Conservation (phyloP, 2,329 filamentous ascomycete genomes). For the Colletotrichum euphorbiae region DNA sequence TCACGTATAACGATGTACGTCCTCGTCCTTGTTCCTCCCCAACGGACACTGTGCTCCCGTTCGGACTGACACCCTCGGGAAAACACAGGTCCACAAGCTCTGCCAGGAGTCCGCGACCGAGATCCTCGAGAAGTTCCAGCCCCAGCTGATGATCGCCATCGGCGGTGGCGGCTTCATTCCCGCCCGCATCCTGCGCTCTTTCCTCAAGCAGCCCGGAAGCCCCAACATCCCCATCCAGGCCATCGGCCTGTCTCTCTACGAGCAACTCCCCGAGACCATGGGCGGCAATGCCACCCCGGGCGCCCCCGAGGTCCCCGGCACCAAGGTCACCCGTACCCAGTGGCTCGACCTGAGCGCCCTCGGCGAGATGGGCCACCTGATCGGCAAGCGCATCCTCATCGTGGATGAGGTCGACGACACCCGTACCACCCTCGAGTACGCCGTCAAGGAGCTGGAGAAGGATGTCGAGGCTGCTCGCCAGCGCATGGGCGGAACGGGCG, state of each 20-base stretch:
- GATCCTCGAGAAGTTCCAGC: conserved; percentile 88
- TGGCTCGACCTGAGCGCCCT: conserved; percentile 93
- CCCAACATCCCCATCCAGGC: conserved; percentile 99
- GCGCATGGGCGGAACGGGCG: conserved; percentile 72
- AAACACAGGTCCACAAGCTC: conserved; percentile 88
- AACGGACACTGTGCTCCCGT: not conserved
- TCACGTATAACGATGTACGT: conserved; percentile 91
- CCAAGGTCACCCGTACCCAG: conserved; percentile 96
- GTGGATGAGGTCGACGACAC: conserved; percentile 98
- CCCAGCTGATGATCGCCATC: conserved; percentile 98
- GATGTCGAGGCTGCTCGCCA: conserved; percentile 86
- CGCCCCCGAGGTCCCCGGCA: conserved; percentile 83
- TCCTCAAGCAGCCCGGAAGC: conserved; percentile 87
- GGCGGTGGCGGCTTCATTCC: conserved; percentile 97
- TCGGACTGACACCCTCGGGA: not conserved
- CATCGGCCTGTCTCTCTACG: conserved; percentile 97
- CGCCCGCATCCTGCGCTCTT: conserved; percentile 95
- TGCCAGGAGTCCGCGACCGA: conserved; percentile 86
- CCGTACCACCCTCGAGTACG: conserved; percentile 92
- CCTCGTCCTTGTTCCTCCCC: not conserved
- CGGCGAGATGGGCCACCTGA: conserved; percentile 85
- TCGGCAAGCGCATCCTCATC: conserved; percentile 91
- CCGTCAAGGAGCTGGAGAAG: conserved; percentile 92
- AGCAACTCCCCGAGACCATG: conserved; percentile 74
- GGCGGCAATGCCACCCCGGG: conserved; percentile 59